Percentiles rank a stretch among this genome's conserved stretches.
Conservation (phyloP, 768 basidiomycete species). For the Lactarius sp. region DNA sequence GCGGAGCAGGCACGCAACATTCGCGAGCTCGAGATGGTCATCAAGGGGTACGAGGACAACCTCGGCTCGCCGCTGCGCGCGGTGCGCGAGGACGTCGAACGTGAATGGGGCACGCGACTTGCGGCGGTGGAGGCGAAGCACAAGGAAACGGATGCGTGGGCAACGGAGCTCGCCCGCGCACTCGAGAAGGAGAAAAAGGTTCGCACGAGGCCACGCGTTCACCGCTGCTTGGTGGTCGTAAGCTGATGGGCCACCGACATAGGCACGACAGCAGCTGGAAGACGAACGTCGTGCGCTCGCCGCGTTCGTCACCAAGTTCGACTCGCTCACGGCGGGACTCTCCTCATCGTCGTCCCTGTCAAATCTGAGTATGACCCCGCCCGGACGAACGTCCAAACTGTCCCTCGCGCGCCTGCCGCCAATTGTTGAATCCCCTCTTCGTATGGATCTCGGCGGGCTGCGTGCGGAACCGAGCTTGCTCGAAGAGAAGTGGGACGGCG, state of each 20-base stretch:
- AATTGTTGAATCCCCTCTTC: conserved; percentile 48
- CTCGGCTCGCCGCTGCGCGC: conserved; percentile 60
- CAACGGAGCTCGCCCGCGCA: conserved; percentile 64
- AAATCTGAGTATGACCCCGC: conserved; percentile 7
- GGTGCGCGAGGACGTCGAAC: conserved; percentile 69
- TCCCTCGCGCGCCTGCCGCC: conserved; percentile 26
- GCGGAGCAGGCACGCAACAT: conserved; percentile 71
- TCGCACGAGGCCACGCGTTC: conserved; percentile 18
- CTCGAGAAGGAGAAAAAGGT: conserved; percentile 78
- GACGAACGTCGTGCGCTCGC: conserved; percentile 74
- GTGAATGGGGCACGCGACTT: conserved; percentile 59
- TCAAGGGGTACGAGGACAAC: conserved; percentile 69
- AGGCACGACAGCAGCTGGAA: conserved; percentile 62
- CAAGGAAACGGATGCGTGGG: conserved; percentile 73
- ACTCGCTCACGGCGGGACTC: conserved; percentile 54
- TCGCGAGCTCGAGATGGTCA: conserved; percentile 68
- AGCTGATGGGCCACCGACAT: background rate
- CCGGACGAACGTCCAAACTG: conserved; percentile 32
- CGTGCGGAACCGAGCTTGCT: conserved; percentile 33
- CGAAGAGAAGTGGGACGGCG: conserved; percentile 35
- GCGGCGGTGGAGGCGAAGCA: conserved; percentile 52
- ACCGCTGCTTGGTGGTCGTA: background rate
- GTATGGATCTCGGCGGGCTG: conserved; percentile 36
- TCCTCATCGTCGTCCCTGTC: conserved; percentile 7
- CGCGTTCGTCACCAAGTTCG: conserved; percentile 79